Percentiles rank a stretch among this genome's conserved stretches.
phyloP scores from a whole-genome alignment of 1,284 basidiomycete species.

The Tilletia caries region DNA sequence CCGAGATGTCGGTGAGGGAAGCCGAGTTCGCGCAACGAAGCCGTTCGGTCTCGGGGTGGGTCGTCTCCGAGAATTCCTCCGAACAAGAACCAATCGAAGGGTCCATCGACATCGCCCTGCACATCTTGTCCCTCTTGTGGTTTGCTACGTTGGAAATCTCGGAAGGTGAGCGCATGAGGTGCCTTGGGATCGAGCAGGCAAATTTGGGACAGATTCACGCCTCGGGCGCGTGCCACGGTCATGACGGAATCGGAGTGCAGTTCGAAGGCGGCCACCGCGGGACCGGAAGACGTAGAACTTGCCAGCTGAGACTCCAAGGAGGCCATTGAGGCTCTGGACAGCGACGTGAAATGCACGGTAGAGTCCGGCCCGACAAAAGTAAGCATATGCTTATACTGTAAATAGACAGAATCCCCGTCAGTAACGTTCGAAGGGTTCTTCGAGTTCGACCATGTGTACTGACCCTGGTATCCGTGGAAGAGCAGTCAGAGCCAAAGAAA shows the following conservation, averaged over 20 bases:
- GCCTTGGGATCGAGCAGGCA: constrained; percentile 48
- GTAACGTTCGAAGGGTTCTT: no score
- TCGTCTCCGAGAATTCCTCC: constrained; percentile 69
- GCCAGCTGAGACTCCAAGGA: constrained; percentile 61
- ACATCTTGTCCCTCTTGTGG: constrained; percentile 11
- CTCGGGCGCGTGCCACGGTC: constrained; percentile 62
- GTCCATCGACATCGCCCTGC: constrained; percentile 54
- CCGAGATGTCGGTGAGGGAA: constrained; percentile 64
- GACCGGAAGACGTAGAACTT: constrained; percentile 23
- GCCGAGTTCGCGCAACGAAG: constrained; percentile 77
- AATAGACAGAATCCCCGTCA: background rate
- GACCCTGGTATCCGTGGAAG: no score
- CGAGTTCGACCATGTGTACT: no score
- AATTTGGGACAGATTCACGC: constrained; percentile 58
- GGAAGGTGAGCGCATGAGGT: constrained; percentile 31
- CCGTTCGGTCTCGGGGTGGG: constrained; percentile 77
- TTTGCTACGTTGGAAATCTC: constrained; percentile 28
- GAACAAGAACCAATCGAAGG: constrained; percentile 44
- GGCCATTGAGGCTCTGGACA: constrained; percentile 67
- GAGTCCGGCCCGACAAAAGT: constrained; percentile 67
- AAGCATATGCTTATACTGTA: constrained; percentile 71
- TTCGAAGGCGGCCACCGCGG: constrained; percentile 58
- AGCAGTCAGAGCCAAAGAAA: background rate
- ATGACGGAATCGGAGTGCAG: constrained; percentile 67
- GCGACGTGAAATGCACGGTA: constrained; percentile 75